Percentiles rank a stretch among this genome's conserved stretches.
phyloP scores from a whole-genome alignment of 768 basidiomycete species.

The Russula olivacea region DNA sequence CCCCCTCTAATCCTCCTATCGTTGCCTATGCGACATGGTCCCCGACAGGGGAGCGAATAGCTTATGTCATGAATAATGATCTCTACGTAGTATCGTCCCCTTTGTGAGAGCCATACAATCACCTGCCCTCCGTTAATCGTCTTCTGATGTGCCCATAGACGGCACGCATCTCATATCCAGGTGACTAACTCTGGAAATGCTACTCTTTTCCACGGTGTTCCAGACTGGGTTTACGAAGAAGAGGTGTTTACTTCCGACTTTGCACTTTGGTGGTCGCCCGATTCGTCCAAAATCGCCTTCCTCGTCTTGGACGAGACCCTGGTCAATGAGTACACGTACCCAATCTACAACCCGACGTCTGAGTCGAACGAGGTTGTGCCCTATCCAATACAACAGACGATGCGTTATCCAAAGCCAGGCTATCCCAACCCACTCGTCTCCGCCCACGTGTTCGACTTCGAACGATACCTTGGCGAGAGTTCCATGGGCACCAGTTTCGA shows the following conservation, averaged over 20 bases:
- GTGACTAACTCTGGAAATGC: slow-evolving; percentile 78
- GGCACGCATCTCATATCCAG: slow-evolving; percentile 49
- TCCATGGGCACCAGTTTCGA: slow-evolving; percentile 24
- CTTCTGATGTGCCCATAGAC: slow-evolving; percentile 28
- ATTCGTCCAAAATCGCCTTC: slow-evolving; percentile 71
- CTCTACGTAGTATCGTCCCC: slow-evolving; percentile 75
- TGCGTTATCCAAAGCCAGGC: slow-evolving; percentile 87
- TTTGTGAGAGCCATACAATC: slow-evolving; percentile 39
- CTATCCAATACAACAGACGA: slow-evolving; percentile 58
- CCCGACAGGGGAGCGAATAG: slow-evolving; percentile 76
- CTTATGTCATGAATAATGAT: slow-evolving; percentile 83
- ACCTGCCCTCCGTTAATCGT: slow-evolving; percentile 1
- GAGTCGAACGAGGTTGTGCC: slow-evolving; percentile 67
- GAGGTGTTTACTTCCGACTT: slow-evolving; percentile 71
- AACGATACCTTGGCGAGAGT: slow-evolving; percentile 37
- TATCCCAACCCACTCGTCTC: slow-evolving; percentile 83
- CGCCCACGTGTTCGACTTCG: slow-evolving; percentile 77
- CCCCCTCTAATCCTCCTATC: slow-evolving; percentile 61
- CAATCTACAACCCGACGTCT: slow-evolving; percentile 83
- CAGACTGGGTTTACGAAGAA: slow-evolving; percentile 98
- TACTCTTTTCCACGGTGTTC: slow-evolving; percentile 88
- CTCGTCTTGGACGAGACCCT: slow-evolving; percentile 81
- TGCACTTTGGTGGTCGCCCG: slow-evolving; percentile 91
- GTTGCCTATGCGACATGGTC: slow-evolving; percentile 85
- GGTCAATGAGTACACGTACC: slow-evolving; percentile 82